A percentile compares a stretch with the other conserved stretches of the same genome.
phyloP scores from a whole-genome alignment of 345 rosid genomes.

The Gossypium longicalyx region DNA sequence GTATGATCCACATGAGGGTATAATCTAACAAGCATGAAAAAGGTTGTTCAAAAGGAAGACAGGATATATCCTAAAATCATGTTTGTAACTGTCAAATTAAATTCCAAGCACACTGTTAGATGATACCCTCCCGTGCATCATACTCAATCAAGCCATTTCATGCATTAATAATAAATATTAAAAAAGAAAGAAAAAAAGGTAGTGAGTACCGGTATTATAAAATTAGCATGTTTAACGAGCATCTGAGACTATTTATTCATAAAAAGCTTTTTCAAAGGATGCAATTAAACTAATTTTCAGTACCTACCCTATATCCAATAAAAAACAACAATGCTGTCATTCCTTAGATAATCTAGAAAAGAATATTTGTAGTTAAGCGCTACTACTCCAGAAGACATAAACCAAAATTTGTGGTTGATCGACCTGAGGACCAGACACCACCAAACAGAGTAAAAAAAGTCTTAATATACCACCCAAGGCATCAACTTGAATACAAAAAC shows the following conservation, averaged over 20 bases:
- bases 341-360: background rate
- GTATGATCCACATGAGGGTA: background rate
- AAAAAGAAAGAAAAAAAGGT: background rate
- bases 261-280: background rate
- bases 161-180: background rate
- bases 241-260: background rate
- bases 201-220: background rate
- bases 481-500: background rate
- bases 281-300: background rate
- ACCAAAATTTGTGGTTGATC: background rate
- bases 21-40: background rate
- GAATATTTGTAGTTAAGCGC: background rate
- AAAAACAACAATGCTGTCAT: background rate
- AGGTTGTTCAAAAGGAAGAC: background rate
- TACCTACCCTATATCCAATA: background rate
- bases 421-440: background rate
- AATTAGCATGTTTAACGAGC: background rate
- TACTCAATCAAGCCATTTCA: background rate
- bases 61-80: conserved; percentile 1
- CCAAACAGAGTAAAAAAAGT: background rate
- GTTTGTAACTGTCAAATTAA: background rate
- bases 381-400: background rate
- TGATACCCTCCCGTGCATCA: background rate
- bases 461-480: background rate
- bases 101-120: background rate